Base-by-base conservation (phyloP, 2,329 filamentous ascomycete species). In the Colletotrichum sansevieriae region DNA sequence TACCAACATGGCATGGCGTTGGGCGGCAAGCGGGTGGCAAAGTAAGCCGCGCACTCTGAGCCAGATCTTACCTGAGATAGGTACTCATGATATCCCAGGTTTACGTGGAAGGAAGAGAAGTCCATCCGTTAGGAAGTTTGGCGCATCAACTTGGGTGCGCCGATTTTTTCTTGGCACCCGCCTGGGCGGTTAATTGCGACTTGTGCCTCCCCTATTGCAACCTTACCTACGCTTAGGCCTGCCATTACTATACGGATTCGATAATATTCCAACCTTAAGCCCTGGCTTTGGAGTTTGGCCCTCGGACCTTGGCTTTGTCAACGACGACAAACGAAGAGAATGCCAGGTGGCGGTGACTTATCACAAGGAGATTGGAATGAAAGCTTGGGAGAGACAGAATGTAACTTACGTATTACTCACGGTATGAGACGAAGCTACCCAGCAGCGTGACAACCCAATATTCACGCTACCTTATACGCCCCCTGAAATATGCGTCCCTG, bases 161-260 rank as follows among this genome's bases (percentile, higher is more conserved):
- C 18, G 18, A 18, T 1, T 18, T 18, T 18, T 18, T 18, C 18
- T 18, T 18, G 18, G 18, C 18, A 18, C 18, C 18, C 18, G 18
- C 18, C 18, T 18, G 18, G 18, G 18, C 18, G 18, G 18, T 18
- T 18, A 18, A 54, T 59, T 68, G 39, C 39, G 52, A 65, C 39
- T 54, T 43, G 39, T 47, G 46, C 43, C 52, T 55, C 9, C 29
- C 60, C 60, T 22, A 63, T 55, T 68, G 55, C 43, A 68, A 68
- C 65, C 65, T 68, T 68, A 68, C 60, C 65, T 68, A 68, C 60
- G 58, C 61, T 49, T 52, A 65, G 62, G 55, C 65, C 49, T 56
- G 62, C 44, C 54, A 37, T 49, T 56, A 55, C 37, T 37, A 18
- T 18, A 20, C 35, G 47, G 60, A 25, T 25, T 29, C 13, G 43